Evolutionary conservation across 306 rosid species (phyloP).

Genomic region (Calophaca sinica): DNA sequence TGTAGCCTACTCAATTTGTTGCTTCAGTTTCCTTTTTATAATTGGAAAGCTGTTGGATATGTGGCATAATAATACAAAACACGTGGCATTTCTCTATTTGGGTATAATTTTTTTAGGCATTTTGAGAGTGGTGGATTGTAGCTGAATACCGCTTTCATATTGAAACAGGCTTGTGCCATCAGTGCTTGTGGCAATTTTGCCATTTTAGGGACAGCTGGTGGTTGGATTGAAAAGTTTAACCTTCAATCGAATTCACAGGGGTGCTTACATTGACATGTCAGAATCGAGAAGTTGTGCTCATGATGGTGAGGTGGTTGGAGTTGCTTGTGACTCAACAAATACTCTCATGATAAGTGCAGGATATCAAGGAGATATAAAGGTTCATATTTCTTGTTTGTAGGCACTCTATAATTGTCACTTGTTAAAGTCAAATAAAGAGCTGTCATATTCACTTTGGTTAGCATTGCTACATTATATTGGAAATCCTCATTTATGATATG

Average conservation of each 20-base stretch:
- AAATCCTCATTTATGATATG: conserved; percentile 33
- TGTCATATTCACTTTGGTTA: background rate
- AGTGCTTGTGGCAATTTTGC: conserved; percentile 98
- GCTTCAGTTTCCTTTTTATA: too few relatives aligned
- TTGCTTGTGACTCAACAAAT: conserved; percentile 96
- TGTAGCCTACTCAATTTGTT: background rate
- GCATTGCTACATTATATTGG: conserved; percentile 32
- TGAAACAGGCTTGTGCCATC: conserved; percentile 83
- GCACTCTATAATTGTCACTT: background rate
- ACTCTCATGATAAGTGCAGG: conserved; percentile 91
- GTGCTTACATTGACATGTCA: conserved; percentile 64
- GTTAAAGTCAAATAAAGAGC: conserved; percentile 4
- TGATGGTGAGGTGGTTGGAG: conserved; percentile 90
- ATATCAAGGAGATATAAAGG: conserved; percentile 94
- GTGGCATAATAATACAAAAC: conserved; percentile 8
- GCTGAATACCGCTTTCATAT: conserved; percentile 47
- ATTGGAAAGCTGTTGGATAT: conserved; percentile 17
- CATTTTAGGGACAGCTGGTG: conserved; percentile 90
- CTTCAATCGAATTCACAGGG: conserved; percentile 94
- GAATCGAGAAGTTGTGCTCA: conserved; percentile 74
- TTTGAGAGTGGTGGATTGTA: conserved; percentile 32
- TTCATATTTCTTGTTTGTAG: conserved; percentile 31
- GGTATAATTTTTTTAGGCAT: conserved; percentile 18
- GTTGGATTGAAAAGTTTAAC: conserved; percentile 92
- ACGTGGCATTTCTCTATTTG: conserved; percentile 22